Percentiles rank a stretch among this genome's conserved stretches.
Evolutionary conservation across 106 monocot species (phyloP).

Genomic region (Dioscorea alata): DNA sequence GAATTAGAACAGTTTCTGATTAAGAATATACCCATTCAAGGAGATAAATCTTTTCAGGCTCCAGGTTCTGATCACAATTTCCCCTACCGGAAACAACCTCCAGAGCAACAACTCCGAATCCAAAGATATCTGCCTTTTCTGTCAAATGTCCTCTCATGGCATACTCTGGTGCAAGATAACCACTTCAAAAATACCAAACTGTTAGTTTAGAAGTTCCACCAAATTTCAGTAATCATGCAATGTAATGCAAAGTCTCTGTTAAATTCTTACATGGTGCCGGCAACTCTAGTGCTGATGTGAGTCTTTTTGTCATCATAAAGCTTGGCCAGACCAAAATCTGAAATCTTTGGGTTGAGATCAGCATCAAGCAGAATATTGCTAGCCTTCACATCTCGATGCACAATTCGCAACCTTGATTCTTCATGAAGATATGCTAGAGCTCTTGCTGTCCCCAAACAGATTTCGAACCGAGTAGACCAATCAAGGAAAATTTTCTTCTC

Average conservation of each 20-base stretch:
- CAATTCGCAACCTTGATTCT: conserved; percentile 63
- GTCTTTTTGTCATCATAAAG: conserved; percentile 87
- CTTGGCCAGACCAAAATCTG: conserved; percentile 83
- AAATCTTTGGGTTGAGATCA: conserved; percentile 72
- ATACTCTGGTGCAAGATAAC: conserved; percentile 89
- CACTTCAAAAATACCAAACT: conserved; percentile 22
- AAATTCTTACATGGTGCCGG: conserved; percentile 76
- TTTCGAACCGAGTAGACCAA: conserved; percentile 70
- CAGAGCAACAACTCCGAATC: conserved; percentile 69
- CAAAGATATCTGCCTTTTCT: conserved; percentile 88
- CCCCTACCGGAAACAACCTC: conserved; percentile 64
- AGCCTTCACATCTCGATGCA: conserved; percentile 81
- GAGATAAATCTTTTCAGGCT: conserved; percentile 56
- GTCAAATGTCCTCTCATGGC: conserved; percentile 96
- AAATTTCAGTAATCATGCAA: too few relatives aligned
- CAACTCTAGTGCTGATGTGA: conserved; percentile 92
- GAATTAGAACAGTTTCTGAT: neutral
- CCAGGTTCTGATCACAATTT: conserved; percentile 43
- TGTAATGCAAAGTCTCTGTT: too few relatives aligned
- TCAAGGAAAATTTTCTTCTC: conserved; percentile 36
- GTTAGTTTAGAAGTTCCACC: neutral
- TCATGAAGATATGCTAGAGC: conserved; percentile 85
- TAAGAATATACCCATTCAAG: conserved; percentile 62
- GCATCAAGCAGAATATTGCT: conserved; percentile 74
- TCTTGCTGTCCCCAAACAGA: conserved; percentile 73